These are phyloP conservation scores for Botrytis squamosa DNA, from an alignment of 2,329 filamentous ascomycete genomes.

Conservation along the genomic window DNA sequence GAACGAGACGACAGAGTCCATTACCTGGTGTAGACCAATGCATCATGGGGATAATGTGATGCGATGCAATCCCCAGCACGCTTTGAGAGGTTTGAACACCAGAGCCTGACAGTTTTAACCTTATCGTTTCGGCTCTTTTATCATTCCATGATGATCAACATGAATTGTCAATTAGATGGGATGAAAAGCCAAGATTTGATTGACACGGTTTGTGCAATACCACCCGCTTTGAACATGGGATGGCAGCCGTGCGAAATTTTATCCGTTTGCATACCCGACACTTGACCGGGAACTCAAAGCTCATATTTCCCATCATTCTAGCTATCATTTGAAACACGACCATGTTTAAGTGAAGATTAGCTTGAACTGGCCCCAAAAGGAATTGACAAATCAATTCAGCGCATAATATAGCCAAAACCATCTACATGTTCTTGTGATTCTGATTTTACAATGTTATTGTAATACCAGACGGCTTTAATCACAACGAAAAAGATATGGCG, in stretches of 20 bases:
- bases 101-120: not conserved
- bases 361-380: not conserved
- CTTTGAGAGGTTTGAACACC: not conserved
- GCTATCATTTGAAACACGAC: not conserved
- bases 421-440: not conserved
- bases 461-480: conserved; percentile 23
- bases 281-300: conserved; percentile 2
- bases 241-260: conserved; percentile 13
- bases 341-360: not conserved
- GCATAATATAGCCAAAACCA: conserved; percentile 1
- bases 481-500: conserved; percentile 27
- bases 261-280: not conserved
- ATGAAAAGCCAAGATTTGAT: conserved; percentile 11
- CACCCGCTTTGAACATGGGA: conserved; percentile 15
- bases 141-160: not conserved
- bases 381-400: not conserved
- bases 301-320: conserved; percentile 1
- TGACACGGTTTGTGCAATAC: not conserved
- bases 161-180: not conserved
- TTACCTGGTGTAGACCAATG: not conserved
- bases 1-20: no score
- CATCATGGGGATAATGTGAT: not conserved
- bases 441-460: not conserved
- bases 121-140: not conserved
- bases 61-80: not conserved